Evolutionary conservation across 257 asterid species (phyloP), one percentile per base, ranked within the genome.

Genomic region (Leonotis leonurus): DNA sequence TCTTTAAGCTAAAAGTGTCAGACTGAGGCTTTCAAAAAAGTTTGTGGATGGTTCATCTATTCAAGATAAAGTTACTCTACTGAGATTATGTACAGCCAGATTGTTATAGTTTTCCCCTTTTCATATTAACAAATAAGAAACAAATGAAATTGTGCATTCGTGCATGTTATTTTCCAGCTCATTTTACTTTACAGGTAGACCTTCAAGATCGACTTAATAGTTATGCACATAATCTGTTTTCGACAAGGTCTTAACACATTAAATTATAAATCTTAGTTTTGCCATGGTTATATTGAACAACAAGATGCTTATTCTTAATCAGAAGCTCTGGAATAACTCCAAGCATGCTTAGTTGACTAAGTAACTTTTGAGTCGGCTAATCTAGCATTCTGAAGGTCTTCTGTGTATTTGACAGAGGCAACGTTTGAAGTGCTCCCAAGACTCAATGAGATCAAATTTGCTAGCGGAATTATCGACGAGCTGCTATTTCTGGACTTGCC

Each of bases 381-480:
- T 10, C 17, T 68, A 56, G 44, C 48, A 44, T 39, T 32, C 43
- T 59, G 72, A 56, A 53, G 17, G 4, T 46, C 22, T 18, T 53
- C 40, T 46, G 68, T 78, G 24, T 41, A 56, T 67, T 71, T 37
- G 56, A 66, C 95, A 92, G 99, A 89, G 81, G 99, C 97, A 60
- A 92, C 97, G 60, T 87, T 74, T 65, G 97, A 92, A 81, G 97
- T 87, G 72, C 95, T 92, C 66, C 97, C 97, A 11, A 83, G 99
- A 72, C 99, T 92, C 35, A 85, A 83, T 70, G 96, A 92, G 72
- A 89, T 89, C 79, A 89, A 92, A 74, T 92, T 89, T 69, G 86
- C 93, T 59, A 86, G 96, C 70, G 99, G 99, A 41, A 85, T 92
- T 24, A 68, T 89, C 4, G 96, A 89, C 32, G 99, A 92, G 77